phyloP scores from a whole-genome alignment of 306 rosid genomes.

The Dalbergia cochinchinensis region DNA sequence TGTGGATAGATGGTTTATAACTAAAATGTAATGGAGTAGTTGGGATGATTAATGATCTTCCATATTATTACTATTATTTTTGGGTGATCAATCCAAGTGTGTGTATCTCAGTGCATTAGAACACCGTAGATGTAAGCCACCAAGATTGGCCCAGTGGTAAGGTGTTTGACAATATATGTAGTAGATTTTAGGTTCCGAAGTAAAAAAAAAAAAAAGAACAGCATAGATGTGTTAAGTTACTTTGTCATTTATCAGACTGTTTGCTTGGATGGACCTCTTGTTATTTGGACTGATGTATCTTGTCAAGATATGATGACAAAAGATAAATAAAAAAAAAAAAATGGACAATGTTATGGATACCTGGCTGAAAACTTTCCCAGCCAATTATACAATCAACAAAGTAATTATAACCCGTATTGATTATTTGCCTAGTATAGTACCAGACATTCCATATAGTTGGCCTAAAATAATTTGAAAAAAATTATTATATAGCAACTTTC shows the following conservation, averaged over 20 bases:
- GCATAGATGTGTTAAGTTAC: background rate
- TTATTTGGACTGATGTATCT: background rate
- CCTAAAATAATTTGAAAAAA: constrained; percentile 1
- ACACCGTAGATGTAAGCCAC: too few relatives aligned
- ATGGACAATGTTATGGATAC: background rate
- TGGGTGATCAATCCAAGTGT: background rate
- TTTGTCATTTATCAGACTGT: background rate
- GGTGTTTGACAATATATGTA: too few relatives aligned
- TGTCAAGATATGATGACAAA: background rate
- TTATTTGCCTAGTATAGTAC: constrained; percentile 20
- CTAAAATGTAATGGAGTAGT: constrained; percentile 1
- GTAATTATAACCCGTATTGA: constrained; percentile 7
- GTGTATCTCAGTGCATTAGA: too few relatives aligned
- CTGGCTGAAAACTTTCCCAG: constrained; percentile 7
- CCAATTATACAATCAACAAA: constrained; percentile 10
- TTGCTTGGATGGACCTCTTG: background rate
- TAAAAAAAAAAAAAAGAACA: too few relatives aligned
- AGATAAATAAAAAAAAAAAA: background rate
- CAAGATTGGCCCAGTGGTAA: too few relatives aligned
- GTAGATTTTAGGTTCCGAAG: too few relatives aligned
- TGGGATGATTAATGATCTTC: background rate
- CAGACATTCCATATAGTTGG: constrained; percentile 13
- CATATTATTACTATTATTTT: background rate
- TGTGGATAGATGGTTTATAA: background rate
- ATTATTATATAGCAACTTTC: constrained; percentile 32